Evolutionary conservation across 192 early-diverging fungal genomes (phyloP).

Genomic region (Allomyces javanicus): DNA sequence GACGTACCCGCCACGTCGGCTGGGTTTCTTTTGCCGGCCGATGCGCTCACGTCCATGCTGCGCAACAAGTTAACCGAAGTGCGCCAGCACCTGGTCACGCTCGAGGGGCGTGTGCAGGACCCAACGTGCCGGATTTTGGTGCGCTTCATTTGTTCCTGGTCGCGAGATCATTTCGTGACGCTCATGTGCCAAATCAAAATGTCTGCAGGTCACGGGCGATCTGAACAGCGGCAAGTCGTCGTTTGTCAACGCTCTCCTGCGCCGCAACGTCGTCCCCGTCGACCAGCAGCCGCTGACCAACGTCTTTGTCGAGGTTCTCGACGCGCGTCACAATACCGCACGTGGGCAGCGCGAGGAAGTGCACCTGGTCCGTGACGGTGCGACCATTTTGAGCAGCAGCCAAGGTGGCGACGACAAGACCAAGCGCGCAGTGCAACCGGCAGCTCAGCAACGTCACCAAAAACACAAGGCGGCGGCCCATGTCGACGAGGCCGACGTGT

Average conservation of each 20-base stretch:
- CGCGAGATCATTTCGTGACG: no score
- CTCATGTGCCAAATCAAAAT: no score
- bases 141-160: no score
- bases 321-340: slow-evolving; percentile 60
- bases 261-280: slow-evolving; percentile 69
- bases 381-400: slow-evolving; percentile 13
- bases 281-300: slow-evolving; percentile 98
- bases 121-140: slow-evolving; percentile 75
- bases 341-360: slow-evolving; percentile 54
- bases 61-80: neutral
- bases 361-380: slow-evolving; percentile 20
- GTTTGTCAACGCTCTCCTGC: slow-evolving; percentile 87
- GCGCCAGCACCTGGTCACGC: slow-evolving; percentile 52
- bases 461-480: slow-evolving; percentile 70
- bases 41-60: neutral
- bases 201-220: slow-evolving; percentile 60
- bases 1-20: neutral
- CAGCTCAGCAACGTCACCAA: no score
- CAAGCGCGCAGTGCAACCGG: no score
- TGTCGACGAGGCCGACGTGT: slow-evolving; percentile 15
- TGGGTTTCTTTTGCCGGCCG: neutral
- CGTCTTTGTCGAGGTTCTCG: slow-evolving; percentile 88
- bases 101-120: slow-evolving; percentile 69
- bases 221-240: slow-evolving; percentile 95
- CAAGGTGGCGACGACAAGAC: no score